These are phyloP conservation scores for Rhizophora mangle DNA, from an alignment of 345 rosid species.

Conservation along the genomic window DNA sequence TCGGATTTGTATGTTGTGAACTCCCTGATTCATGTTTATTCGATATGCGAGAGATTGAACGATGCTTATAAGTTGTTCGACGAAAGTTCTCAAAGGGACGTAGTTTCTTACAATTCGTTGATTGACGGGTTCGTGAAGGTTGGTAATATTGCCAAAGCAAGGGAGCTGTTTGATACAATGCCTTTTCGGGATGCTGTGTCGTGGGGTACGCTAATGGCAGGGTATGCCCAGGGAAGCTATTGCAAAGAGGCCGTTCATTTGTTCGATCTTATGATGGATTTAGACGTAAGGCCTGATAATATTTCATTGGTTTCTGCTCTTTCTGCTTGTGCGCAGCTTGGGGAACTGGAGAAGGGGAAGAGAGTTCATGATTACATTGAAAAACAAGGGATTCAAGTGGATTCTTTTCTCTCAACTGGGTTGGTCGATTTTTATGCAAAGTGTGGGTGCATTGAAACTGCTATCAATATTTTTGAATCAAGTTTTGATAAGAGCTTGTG, in stretches of 20 bases:
- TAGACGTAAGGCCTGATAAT: constrained; percentile 44
- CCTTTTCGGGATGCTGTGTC: constrained; percentile 58
- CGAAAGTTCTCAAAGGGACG: constrained; percentile 50
- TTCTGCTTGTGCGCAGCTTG: constrained; percentile 72
- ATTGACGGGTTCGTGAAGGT: constrained; percentile 54
- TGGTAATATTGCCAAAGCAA: constrained; percentile 46
- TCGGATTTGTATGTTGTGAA: constrained; percentile 52
- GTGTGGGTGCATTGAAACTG: constrained; percentile 51
- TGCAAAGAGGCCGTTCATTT: constrained; percentile 46
- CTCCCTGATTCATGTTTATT: constrained; percentile 43
- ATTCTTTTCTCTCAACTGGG: constrained; percentile 63
- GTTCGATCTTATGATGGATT: constrained; percentile 46
- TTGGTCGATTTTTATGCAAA: constrained; percentile 66
- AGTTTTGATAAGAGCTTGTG: constrained; percentile 42
- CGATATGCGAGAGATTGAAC: constrained; percentile 2
- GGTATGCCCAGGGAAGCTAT: constrained; percentile 44
- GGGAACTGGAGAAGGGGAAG: constrained; percentile 54
- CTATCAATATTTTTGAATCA: constrained; percentile 41
- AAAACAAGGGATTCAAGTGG: constrained; percentile 33
- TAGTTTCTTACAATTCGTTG: constrained; percentile 56
- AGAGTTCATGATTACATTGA: constrained; percentile 40
- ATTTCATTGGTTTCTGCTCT: constrained; percentile 65
- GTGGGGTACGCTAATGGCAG: constrained; percentile 67
- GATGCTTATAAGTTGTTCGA: constrained; percentile 47
- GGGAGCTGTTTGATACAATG: constrained; percentile 53